Conservation (phyloP, 192 early-diverging fungal species). For the Coemansia erecta region DNA sequence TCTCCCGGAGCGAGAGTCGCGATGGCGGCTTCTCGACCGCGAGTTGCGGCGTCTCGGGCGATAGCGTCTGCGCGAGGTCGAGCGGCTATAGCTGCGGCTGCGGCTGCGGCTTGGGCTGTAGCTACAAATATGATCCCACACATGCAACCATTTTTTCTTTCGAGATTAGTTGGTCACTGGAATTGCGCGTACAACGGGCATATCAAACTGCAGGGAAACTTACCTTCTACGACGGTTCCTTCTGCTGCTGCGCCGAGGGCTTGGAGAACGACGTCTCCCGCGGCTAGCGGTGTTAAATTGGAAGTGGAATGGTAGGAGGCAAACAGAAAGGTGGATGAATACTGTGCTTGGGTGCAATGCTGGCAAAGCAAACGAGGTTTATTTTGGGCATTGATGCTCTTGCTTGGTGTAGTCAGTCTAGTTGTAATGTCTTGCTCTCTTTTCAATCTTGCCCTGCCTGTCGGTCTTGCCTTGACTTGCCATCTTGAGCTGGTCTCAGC, state of each 20-base stretch:
- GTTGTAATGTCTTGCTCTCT: background rate
- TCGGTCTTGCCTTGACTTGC: no score
- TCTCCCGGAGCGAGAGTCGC: slow-evolving; percentile 8
- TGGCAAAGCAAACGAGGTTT: no score
- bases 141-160: background rate
- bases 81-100: slow-evolving; percentile 22
- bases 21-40: slow-evolving; percentile 1
- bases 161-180: background rate
- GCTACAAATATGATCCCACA: slow-evolving; percentile 4
- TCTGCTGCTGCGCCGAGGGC: slow-evolving; percentile 15
- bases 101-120: slow-evolving; percentile 16
- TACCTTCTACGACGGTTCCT: slow-evolving; percentile 37
- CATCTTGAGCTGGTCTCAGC: no score
- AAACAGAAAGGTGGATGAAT: background rate
- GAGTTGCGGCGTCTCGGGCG: slow-evolving; percentile 6
- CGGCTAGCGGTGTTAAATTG: slow-evolving; percentile 4
- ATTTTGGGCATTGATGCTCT: no score
- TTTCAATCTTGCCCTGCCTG: background rate
- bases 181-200: background rate
- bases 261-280: slow-evolving; percentile 33
- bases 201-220: slow-evolving; percentile 4
- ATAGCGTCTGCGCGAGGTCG: slow-evolving; percentile 1
- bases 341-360: slow-evolving; percentile 5
- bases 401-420: background rate
- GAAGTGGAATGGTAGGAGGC: background rate